phyloP scores from a whole-genome alignment of 1,284 basidiomycete species.

The Melampsora americana region DNA sequence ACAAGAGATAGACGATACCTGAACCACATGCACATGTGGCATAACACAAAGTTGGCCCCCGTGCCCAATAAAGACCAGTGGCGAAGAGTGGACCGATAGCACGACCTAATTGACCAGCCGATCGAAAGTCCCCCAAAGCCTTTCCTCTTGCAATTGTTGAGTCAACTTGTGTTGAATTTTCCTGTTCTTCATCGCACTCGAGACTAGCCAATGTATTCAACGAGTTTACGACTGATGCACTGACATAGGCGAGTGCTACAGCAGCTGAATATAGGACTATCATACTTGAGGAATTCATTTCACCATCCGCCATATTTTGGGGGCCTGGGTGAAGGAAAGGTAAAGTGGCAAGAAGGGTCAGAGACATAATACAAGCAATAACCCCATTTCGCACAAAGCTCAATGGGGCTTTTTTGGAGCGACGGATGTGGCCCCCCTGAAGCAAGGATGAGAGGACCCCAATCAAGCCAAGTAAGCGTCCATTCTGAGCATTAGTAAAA shows the following conservation, averaged over 20 bases:
- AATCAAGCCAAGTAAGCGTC: constrained; percentile 73
- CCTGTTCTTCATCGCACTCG: constrained; percentile 70
- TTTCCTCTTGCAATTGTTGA: constrained; percentile 44
- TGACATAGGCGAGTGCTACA: constrained; percentile 78
- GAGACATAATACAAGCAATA: constrained; percentile 65
- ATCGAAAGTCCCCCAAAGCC: constrained; percentile 74
- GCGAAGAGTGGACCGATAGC: constrained; percentile 82
- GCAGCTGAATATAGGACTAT: constrained; percentile 68
- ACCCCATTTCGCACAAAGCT: constrained; percentile 74
- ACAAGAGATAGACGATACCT: constrained; percentile 1
- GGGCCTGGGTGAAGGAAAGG: constrained; percentile 58
- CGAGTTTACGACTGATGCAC: constrained; percentile 83
- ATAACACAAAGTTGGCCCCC: constrained; percentile 36
- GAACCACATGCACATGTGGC: constrained; percentile 17
- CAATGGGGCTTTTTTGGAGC: constrained; percentile 67
- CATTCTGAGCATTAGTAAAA: constrained; percentile 63
- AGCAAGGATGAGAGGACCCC: constrained; percentile 79
- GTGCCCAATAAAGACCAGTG: constrained; percentile 54
- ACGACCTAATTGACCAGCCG: constrained; percentile 79
- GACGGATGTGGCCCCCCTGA: constrained; percentile 85
- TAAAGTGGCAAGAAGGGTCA: constrained; percentile 67
- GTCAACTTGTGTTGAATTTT: constrained; percentile 57
- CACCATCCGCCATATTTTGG: not conserved
- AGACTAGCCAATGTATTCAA: constrained; percentile 79
- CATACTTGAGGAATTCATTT: constrained; percentile 53